Percentiles rank a stretch among this genome's conserved stretches.
Evolutionary conservation across 2,329 filamentous ascomycete species (phyloP).

Genomic region (Aspergillus sp.): DNA sequence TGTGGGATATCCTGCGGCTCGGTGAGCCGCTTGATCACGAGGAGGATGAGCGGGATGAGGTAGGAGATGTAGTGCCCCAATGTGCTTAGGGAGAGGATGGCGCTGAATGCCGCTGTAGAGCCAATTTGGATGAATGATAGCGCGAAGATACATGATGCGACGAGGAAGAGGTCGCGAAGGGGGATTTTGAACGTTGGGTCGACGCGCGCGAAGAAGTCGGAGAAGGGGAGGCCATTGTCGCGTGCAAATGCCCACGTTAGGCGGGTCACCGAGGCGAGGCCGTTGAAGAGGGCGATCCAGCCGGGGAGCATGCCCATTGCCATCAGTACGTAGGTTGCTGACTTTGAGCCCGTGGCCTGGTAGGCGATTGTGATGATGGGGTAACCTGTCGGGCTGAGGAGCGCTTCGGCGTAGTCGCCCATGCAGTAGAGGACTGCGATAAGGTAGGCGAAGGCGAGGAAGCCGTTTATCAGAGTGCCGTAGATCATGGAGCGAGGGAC

Average conservation of each 20-base stretch:
- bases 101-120: conserved; percentile 55
- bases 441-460: conserved; percentile 49
- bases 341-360: conserved; percentile 49
- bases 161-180: conserved; percentile 39
- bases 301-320: conserved; percentile 34
- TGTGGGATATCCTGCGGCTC: conserved; percentile 24
- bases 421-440: conserved; percentile 49
- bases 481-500: conserved; percentile 53
- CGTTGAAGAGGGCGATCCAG: conserved; percentile 32
- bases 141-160: conserved; percentile 31
- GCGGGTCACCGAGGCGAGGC: conserved; percentile 42
- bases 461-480: conserved; percentile 50
- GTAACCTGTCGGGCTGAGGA: conserved; percentile 49
- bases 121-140: conserved; percentile 54
- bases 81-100: conserved; percentile 55
- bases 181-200: conserved; percentile 44
- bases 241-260: conserved; percentile 50
- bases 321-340: conserved; percentile 48
- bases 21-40: conserved; percentile 31
- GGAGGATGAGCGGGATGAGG: conserved; percentile 46
- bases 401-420: conserved; percentile 41
- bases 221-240: conserved; percentile 47
- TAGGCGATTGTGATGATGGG: conserved; percentile 57
- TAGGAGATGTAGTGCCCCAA: conserved; percentile 56
- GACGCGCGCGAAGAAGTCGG: conserved; percentile 34